phyloP scores from a whole-genome alignment of 139 green algal species.

The Microglena sp. region DNA sequence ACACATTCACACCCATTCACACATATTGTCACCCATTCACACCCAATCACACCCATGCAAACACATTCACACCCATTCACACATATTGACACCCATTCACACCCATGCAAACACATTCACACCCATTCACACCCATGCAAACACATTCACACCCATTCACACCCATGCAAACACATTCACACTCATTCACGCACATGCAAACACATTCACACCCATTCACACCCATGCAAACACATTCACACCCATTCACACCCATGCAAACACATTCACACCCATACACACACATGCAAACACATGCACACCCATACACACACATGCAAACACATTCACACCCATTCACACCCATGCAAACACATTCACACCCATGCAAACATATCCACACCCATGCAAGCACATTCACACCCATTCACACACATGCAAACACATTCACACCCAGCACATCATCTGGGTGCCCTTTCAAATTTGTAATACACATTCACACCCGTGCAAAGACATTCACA shows the following conservation, averaged over 20 bases:
- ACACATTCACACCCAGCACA: conserved; percentile 6
- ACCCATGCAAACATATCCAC: not conserved
- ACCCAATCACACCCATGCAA: too few species aligned
- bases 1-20: too few species aligned
- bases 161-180: not conserved
- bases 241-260: conserved; percentile 1
- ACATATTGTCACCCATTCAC: too few species aligned
- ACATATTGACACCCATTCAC: too few species aligned
- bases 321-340: conserved; percentile 5
- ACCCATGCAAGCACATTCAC: conserved; percentile 23
- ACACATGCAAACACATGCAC: not conserved
- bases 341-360: not conserved
- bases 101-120: too few species aligned
- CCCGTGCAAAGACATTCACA: not conserved
- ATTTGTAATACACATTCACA: not conserved
- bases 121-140: not conserved
- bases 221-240: conserved; percentile 7
- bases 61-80: too few species aligned
- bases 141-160: not conserved
- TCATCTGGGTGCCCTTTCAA: not conserved
- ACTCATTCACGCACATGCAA: not conserved
- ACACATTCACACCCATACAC: too few species aligned
- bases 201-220: not conserved
- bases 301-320: conserved; percentile 3
- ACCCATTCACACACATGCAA: conserved; percentile 81